Evolutionary conservation across 192 early-diverging fungal species (phyloP), one percentile per base, ranked within the genome.

Genomic region (Coemansia sp.): DNA sequence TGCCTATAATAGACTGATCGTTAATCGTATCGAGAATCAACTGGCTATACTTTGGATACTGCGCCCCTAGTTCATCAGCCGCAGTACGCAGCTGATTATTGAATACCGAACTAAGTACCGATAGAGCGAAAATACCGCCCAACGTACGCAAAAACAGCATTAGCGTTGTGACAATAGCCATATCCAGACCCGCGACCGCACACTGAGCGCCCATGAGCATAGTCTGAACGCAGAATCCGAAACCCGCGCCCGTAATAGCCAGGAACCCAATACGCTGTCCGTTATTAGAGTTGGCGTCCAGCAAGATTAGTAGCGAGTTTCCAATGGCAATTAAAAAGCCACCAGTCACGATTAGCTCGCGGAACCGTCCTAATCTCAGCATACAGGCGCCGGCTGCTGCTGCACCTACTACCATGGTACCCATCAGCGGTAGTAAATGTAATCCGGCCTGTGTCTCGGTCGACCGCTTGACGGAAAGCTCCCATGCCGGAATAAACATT

Each of bases 181-280:
- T 89, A 23, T 91, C 84, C 33, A 76, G 62, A 3, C 78, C 70
- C 7, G 57, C 66, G 14, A 93, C 93, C 28, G 87, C 73, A 10
- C 88, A 85, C 78, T 95, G 94, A 28, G 88, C 85, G 6, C 86
- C 90, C 19, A 94, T 78, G 42, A 93, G 67, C 47, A 89, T 80
- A 1, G 88, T 87, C 74, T 94, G 94, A 49, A 95, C 78, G 55
- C 88, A 84, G n/a, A 87, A 75, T 8, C 96, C 95, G 9, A 91
- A 64, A 2, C 95, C 95, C n/a, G 88, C 30, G 5, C 94, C 95
- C 16, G 86, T 62, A 40, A 95, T 73, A 7, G 91, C 59, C 53
- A 94, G 73, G 64, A 83, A 92, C 16, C 88, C 86, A 65, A 91
- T 87, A 21, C 88, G 83, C 76, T 84, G 47, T n/a, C 79, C 89